Base-by-base conservation (phyloP, 805 yeast genomes). In the Metschnikowia amazonensis region DNA sequence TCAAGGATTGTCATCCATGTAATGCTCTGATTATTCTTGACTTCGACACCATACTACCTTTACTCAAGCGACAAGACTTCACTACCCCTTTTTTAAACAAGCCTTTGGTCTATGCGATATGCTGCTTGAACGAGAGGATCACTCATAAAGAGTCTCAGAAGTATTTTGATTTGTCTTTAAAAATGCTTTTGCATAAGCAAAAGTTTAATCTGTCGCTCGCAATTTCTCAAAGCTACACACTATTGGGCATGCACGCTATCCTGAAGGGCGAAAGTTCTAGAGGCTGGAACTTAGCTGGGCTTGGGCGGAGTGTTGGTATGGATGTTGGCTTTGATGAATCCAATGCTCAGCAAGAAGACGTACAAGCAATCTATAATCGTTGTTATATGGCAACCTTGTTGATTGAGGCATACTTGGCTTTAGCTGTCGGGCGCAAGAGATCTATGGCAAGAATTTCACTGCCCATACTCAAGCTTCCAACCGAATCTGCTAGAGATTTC, bases 281-380 rank as follows among this genome's bases (percentile, higher is more conserved):
- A 20, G 55, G 55, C 4, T 54, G 58, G 58, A 27, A 50, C 17
- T 42, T 52, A 13, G 41, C 49, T 9, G 56, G 55, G 3, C 43
- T 54, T 10, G 58, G 50, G 3, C 42, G 51, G 24, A 48, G 55
- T 6, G 45, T 49, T 4, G 58, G 55, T 13, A 41, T 35, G 8
- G 56, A 54, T 14, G 42, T 54, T 10, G 58, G 58, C 17, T 52
- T 50, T 23, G 55, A 54, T 30, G 37, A 42, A 42, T 29, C 39
- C 17, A 44, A 42, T 34, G 48, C 38, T 5, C 46, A 45, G 6
- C 45, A 42, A 10, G 36, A 36, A 11, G 42, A 5, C 21, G 20
- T 25, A 7, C 20, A 21, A 24, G 33, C 33, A 6, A 28, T 27
- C 5, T 23, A 45, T 2, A 47, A 54, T 28, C 47, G 58, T 16